Base-by-base conservation (phyloP, 768 basidiomycete species). In the Amanita fuliginea region DNA sequence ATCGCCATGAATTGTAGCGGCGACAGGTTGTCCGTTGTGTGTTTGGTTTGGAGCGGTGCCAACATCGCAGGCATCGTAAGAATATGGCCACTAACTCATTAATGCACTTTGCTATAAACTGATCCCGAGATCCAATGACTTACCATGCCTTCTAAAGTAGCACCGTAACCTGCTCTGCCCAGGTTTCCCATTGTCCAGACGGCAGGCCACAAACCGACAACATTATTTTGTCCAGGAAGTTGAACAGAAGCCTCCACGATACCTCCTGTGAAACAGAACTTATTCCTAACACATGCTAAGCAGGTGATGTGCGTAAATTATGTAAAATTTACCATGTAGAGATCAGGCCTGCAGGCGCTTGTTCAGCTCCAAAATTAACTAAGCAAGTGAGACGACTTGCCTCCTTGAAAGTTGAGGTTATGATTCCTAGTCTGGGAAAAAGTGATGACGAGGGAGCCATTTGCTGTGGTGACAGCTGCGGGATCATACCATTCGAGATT, bases 401-500 rank as follows among this genome's bases (percentile, higher is more conserved):
- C 81, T 56, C 83, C 76, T 62, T 78, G 77, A 61, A 78, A 87
- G 50, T 80, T 64, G 47, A 90, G 65, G 53, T 75, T 70, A 59
- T 89, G 81, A 47, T 72, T 83, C 46, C 57, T 56, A 60, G 70
- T 81, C 62, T 76, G 64, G 26, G 58, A 72, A 59, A 89, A 69
- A 8, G 80, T 85, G 57, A 91, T 81, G 39, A 82, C 75, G 34
- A 95, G 77, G 33, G 73, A 70, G 16, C 92, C 90, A 55, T 76
- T 71, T 40, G 63, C 60, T 8, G 91, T 94, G 2, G 78, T 82
- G 39, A 89, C 66, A 8, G 81, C 80, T 26, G 69, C 77, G 0
- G 90, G 90, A 55, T 86, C 84, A 62, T 94, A 92, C 89, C 90
- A 95, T 63, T 96, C 88, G 58, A 86, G 53, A 57, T 87, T 81